Conservation (phyloP, 305 asterid genomes). For the Ajuga reptans region DNA sequence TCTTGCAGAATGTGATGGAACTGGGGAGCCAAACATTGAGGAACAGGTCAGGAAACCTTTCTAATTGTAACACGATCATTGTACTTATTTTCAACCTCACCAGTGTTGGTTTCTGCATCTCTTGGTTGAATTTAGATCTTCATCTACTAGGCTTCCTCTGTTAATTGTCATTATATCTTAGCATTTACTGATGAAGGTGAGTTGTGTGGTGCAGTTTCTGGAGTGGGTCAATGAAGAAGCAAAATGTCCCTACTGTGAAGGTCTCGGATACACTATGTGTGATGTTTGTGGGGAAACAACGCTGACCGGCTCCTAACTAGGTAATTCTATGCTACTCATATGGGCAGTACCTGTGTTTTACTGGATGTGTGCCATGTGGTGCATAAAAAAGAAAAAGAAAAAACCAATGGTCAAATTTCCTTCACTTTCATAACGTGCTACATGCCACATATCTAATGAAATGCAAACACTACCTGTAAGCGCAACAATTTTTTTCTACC, state of each 20-base stretch:
- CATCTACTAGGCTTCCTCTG: not conserved
- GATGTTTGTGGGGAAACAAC: slow-evolving; percentile 57
- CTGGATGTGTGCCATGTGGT: no score
- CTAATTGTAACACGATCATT: not conserved
- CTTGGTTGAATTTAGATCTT: not conserved
- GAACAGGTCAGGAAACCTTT: slow-evolving; percentile 51
- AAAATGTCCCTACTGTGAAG: slow-evolving; percentile 85
- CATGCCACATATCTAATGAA: no score
- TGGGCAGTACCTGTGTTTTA: no score
- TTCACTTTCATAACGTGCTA: no score
- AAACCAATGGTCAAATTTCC: no score
- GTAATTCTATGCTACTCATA: no score
- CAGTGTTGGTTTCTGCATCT: not conserved
- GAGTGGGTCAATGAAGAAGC: slow-evolving; percentile 84
- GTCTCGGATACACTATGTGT: slow-evolving; percentile 53
- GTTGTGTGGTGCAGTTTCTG: slow-evolving; percentile 52
- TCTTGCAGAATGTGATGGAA: slow-evolving; percentile 87
- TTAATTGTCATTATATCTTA: not conserved
- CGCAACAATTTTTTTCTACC: no score
- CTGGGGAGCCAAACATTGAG: slow-evolving; percentile 90
- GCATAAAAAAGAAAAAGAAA: no score
- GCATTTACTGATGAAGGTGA: not conserved
- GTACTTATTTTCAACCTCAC: not conserved
- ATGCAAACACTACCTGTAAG: no score
- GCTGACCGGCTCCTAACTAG: slow-evolving; percentile 20